These are phyloP conservation scores for Naganishia sp. DNA, from an alignment of 1,284 basidiomycete genomes.

Conservation along the genomic window DNA sequence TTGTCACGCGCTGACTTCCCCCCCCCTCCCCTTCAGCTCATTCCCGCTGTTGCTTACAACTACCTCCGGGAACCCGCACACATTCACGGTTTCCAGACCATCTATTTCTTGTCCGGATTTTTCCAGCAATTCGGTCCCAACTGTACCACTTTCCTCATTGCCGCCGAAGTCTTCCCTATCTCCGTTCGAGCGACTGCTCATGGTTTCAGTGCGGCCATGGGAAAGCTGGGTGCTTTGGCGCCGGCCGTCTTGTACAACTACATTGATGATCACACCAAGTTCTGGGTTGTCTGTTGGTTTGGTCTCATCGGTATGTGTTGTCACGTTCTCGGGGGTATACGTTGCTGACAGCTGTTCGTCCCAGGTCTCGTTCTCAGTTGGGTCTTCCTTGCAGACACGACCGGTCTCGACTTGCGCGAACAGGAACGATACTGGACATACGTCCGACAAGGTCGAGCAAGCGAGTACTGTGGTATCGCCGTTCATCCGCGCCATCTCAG, in stretches of 20 bases:
- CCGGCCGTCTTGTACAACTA: slow-evolving; percentile 55
- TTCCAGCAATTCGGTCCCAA: slow-evolving; percentile 60
- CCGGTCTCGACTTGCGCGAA: slow-evolving; percentile 60
- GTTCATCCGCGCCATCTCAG: slow-evolving; percentile 59
- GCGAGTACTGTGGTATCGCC: slow-evolving; percentile 60
- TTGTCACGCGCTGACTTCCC: neutral
- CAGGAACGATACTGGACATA: slow-evolving; percentile 61
- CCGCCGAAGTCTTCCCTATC: slow-evolving; percentile 59
- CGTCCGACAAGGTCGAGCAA: slow-evolving; percentile 56
- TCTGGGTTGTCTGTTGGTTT: slow-evolving; percentile 61
- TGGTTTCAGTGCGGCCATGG: slow-evolving; percentile 56
- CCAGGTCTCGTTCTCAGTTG: slow-evolving; percentile 49
- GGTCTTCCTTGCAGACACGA: slow-evolving; percentile 59
- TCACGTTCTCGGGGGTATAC: slow-evolving; percentile 4
- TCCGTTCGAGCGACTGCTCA: slow-evolving; percentile 57
- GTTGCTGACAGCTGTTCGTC: neutral
- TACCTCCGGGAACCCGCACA: slow-evolving; percentile 48
- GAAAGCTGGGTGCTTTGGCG: slow-evolving; percentile 58
- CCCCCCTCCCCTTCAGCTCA: slow-evolving; percentile 30
- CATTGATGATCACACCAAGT: slow-evolving; percentile 53
- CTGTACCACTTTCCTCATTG: slow-evolving; percentile 55
- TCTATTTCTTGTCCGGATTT: slow-evolving; percentile 59
- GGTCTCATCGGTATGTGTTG: slow-evolving; percentile 54
- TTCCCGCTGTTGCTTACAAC: slow-evolving; percentile 53
- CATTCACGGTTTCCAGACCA: slow-evolving; percentile 56